Conservation (phyloP, 139 green algal genomes). For the Zygnema circumcarinatum region DNA sequence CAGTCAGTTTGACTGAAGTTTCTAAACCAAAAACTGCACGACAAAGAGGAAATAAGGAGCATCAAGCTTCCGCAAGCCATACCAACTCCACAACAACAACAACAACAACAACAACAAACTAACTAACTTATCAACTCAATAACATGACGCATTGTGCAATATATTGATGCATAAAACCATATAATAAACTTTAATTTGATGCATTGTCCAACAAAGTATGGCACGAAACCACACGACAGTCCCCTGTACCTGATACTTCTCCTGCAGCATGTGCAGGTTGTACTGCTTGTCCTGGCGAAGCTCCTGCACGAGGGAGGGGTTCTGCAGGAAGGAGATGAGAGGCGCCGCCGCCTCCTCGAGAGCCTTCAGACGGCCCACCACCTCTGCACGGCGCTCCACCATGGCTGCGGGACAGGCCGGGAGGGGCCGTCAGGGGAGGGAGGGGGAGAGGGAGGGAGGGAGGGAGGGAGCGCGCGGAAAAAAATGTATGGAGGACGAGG, state of each 20-base stretch:
- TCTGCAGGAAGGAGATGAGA: slow-evolving; percentile 90
- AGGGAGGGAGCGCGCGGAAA: background rate
- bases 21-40: too few species aligned
- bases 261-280: slow-evolving; percentile 82
- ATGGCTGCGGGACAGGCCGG: slow-evolving; percentile 64
- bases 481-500: background rate
- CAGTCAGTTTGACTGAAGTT: too few species aligned
- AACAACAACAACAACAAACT: too few species aligned
- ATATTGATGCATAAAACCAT: too few species aligned
- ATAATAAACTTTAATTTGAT: too few species aligned
- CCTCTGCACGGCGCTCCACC: slow-evolving; percentile 62
- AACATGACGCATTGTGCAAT: too few species aligned
- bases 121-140: too few species aligned
- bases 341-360: slow-evolving; percentile 82
- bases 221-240: too few species aligned
- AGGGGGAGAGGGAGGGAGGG: slow-evolving; percentile 8
- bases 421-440: background rate
- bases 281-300: slow-evolving; percentile 88
- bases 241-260: slow-evolving; percentile 62
- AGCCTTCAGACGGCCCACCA: slow-evolving; percentile 73
- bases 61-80: too few species aligned
- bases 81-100: too few species aligned
- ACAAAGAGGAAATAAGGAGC: too few species aligned
- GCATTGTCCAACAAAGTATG: too few species aligned
- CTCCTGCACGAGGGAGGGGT: slow-evolving; percentile 82